phyloP scores from a whole-genome alignment of 1,284 basidiomycete species.

The Mycena sp. region DNA sequence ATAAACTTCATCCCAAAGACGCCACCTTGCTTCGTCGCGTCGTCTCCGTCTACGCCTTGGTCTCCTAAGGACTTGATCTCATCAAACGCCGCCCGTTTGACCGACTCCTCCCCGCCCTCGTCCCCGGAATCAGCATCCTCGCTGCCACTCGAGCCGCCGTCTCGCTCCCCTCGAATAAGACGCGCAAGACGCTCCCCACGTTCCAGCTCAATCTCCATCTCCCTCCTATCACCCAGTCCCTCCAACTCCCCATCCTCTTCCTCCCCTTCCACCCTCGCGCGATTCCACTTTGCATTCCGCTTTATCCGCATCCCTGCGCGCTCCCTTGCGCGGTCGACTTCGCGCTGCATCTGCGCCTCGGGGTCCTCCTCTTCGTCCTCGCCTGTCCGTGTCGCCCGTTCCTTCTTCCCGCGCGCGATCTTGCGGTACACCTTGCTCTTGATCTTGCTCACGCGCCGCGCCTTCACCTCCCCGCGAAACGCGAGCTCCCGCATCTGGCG shows the following conservation, averaged over 20 bases:
- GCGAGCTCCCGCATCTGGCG: conserved; percentile 92
- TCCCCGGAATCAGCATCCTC: conserved; percentile 60
- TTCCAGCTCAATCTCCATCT: conserved; percentile 83
- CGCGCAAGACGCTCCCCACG: conserved; percentile 75
- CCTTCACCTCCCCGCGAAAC: conserved; percentile 94
- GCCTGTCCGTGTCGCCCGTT: conserved; percentile 66
- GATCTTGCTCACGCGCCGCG: conserved; percentile 93
- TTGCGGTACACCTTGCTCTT: conserved; percentile 95
- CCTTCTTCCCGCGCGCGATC: conserved; percentile 83
- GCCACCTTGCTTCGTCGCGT: conserved; percentile 61
- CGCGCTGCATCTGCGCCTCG: conserved; percentile 73
- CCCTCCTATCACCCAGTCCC: conserved; percentile 65
- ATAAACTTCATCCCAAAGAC: conserved; percentile 96
- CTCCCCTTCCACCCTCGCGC: conserved; percentile 71
- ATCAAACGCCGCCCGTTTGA: conserved; percentile 77
- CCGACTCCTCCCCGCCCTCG: conserved; percentile 53
- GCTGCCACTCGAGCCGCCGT: conserved; percentile 46
- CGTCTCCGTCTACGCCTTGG: conserved; percentile 36
- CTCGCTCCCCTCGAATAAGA: conserved; percentile 71
- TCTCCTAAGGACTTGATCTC: conserved; percentile 67
- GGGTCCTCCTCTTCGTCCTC: conserved; percentile 58
- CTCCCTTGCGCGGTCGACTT: conserved; percentile 84
- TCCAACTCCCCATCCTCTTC: conserved; percentile 57
- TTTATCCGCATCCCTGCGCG: conserved; percentile 89
- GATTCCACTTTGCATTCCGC: conserved; percentile 84